Evolutionary conservation across 2,329 filamentous ascomycete species (phyloP), one percentile per base, ranked within the genome.

Genomic region (Neopestalotiopsis sp.): DNA sequence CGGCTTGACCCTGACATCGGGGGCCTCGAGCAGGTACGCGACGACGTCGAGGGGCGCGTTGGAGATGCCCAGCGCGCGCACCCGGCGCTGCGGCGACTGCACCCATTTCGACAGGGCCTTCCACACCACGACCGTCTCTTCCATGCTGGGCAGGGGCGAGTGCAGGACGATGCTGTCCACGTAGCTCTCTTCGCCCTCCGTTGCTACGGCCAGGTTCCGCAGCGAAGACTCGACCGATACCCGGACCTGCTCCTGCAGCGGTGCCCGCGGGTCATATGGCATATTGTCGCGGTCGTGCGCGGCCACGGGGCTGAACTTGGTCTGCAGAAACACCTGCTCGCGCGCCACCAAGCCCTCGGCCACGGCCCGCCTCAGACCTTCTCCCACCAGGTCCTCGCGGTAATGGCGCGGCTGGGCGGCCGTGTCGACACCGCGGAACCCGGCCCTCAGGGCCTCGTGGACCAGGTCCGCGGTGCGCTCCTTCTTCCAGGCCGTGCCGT

Each of bases 401-500:
- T 96, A 96, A 80, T 95, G 92, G 70, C 88, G 88, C 2, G 92
- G 92, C 79, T 94, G 92, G 17, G 91, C 92, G 10, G 93, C 93
- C 0, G 93, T 95, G 76, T 96, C 93, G 69, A 96, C 82, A 61
- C 84, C 92, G 40, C 89, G 86, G 74, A 95, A 96, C 4, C 93
- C 93, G 59, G 87, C 82, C 59, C 84, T 84, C 42, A 96, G 76
- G 1, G 94, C 93, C 71, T 86, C 80, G 73, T 91, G 88, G 28
- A 96, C 93, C 2, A 95, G 84, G 67, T 87, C 83, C 24, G 86
- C 85, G 0, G 92, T 94, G 20, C 81, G 81, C 1, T 91, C 89
- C 75, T 91, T 91, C 79, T 96, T 96, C 93, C 93, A 95, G n/a
- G 93, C 93, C 2, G 93, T 95, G 65, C 93, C 93, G 78, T 96